Percentiles rank a stretch among this genome's conserved stretches.
Conservation (phyloP, 352 stramenopile species). For the Pythium vanterpoolii region DNA sequence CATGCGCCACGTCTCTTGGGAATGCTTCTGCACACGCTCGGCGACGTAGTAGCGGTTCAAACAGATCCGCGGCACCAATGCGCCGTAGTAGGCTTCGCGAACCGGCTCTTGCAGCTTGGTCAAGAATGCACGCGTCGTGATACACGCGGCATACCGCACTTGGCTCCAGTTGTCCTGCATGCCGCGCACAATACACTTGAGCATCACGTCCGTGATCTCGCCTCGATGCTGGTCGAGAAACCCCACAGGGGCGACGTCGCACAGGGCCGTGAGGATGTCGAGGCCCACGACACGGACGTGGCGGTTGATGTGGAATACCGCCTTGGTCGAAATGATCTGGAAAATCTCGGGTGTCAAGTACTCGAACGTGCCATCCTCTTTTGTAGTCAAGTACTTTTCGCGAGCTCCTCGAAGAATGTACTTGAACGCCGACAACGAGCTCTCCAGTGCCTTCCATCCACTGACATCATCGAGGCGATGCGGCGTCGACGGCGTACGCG, state of each 20-base stretch:
- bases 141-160: constrained; percentile 93
- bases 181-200: constrained; percentile 68
- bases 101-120: constrained; percentile 59
- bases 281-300: constrained; percentile 90
- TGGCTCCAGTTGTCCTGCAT: constrained; percentile 98
- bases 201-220: constrained; percentile 41
- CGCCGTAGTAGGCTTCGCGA: constrained; percentile 56
- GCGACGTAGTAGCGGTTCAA: constrained; percentile 97
- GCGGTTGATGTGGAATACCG: constrained; percentile 93
- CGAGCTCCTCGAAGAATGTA: constrained; percentile 82
- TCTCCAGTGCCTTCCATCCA: constrained; percentile 96
- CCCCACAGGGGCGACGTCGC: constrained; percentile 37
- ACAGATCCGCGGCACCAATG: constrained; percentile 93
- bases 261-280: constrained; percentile 76
- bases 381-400: constrained; percentile 49
- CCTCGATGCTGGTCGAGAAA: constrained; percentile 44
- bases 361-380: constrained; percentile 29
- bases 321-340: constrained; percentile 69
- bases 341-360: constrained; percentile 68
- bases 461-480: constrained; percentile 94
- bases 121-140: constrained; percentile 88
- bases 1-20: constrained; percentile 93
- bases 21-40: constrained; percentile 95
- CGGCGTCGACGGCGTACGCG: constrained; percentile 69
- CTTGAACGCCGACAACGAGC: constrained; percentile 85